Percentiles rank a stretch among this genome's conserved stretches.
Evolutionary conservation across 228 moss, liverwort and hornwort species (phyloP).

Genomic region (Sphagnum fallax): DNA sequence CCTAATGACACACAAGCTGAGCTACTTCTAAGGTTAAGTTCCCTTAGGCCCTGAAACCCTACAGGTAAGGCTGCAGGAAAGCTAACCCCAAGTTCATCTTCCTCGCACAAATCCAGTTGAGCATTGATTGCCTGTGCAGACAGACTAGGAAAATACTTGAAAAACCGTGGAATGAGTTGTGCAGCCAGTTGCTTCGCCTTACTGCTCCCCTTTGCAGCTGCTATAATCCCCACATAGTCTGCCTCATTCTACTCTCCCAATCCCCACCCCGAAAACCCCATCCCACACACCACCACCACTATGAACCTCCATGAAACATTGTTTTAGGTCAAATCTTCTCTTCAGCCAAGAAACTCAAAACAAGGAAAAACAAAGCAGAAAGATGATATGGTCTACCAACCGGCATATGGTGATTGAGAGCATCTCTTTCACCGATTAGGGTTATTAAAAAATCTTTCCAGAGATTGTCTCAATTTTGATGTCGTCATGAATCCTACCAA

Average conservation of each 20-base stretch:
- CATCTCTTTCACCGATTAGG: neutral
- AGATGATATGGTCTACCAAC: neutral
- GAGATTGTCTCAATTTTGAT: no score
- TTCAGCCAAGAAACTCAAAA: no score
- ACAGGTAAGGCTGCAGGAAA: neutral
- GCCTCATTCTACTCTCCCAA: conserved; percentile 63
- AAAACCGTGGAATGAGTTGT: conserved; percentile 95
- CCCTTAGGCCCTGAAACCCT: no score
- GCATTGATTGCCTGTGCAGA: conserved; percentile 95
- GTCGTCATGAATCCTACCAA: no score
- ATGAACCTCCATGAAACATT: no score
- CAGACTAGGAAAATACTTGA: conserved; percentile 81
- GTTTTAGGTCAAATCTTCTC: no score
- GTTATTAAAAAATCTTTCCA: no score
- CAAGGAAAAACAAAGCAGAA: neutral
- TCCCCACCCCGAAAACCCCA: conserved; percentile 11
- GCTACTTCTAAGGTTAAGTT: no score
- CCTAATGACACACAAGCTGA: no score
- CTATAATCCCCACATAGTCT: conserved; percentile 95
- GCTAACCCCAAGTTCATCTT: conserved; percentile 97
- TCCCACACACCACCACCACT: conserved; percentile 15
- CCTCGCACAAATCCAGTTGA: conserved; percentile 99
- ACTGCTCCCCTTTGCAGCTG: conserved; percentile 86
- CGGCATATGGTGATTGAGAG: neutral
- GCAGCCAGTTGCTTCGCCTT: conserved; percentile 97